Base-by-base conservation (phyloP, 495 filamentous ascomycete species). In the Lophium mytilinum region DNA sequence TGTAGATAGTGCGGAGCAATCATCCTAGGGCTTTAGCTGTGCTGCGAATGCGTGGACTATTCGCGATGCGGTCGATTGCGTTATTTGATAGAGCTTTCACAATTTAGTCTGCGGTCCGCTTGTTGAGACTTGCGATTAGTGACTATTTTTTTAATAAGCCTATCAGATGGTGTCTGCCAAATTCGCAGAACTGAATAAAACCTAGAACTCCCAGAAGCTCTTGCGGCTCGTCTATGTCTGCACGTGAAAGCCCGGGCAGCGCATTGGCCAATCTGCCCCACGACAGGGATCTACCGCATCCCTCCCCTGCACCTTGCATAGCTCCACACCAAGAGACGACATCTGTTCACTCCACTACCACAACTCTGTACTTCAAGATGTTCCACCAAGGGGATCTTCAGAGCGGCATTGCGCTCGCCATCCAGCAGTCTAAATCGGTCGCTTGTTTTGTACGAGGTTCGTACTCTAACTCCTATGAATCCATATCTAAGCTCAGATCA, bases 361-460 rank as follows among this genome's bases (percentile, higher is more conserved):
- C 52, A 60, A 45, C 35, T 42, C 1, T 42, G 24, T 19, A 41
- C 40, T 30, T 30, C 42, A 74, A 40, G 5, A 86, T 92, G 78
- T 97, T 96, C 71, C 93, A 85, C 65, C 54, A 83, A 49, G 92
- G 91, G 18, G 81, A 78, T 56, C 71, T 96, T 7, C 83, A 92
- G 63, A 81, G 83, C 50, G 92, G 88, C 47, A 92, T 97, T 63
- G 73, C 78, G 7, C 69, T 78, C 19, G 89, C 93, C 17, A 72
- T 96, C 10, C 78, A 80, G 49, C 73, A 88, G 66, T 65, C 69
- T 24, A 85, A 85, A 61, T 70, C 79, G 11, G 81, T 91, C 5
- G 78, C 79, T 45, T 89, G 87, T 67, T 88, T 91, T 71, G 78
- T 88, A 36, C 68, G 73, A 73, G 82, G 83, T 85, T 51, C 24